phyloP scores from a whole-genome alignment of 768 basidiomycete species.

The Galerina marginata region DNA sequence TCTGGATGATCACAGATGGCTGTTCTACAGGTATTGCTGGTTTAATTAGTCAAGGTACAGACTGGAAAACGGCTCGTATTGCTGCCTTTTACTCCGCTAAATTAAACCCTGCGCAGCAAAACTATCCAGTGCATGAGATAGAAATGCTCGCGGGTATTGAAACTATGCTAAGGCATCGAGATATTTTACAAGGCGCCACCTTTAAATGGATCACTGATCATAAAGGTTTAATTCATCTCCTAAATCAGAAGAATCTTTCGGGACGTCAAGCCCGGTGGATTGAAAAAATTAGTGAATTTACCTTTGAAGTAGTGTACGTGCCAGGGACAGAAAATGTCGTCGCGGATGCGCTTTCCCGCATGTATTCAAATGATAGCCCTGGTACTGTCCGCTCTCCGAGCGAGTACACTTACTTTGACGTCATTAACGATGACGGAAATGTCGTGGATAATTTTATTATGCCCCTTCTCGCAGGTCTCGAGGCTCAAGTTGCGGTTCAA shows the following conservation, averaged over 20 bases:
- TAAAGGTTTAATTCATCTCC: slow-evolving; percentile 30
- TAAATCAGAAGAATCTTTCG: slow-evolving; percentile 37
- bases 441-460: neutral
- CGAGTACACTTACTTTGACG: slow-evolving; percentile 27
- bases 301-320: slow-evolving; percentile 25
- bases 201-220: slow-evolving; percentile 39
- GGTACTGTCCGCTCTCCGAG: slow-evolving; percentile 18
- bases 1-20: slow-evolving; percentile 38
- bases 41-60: slow-evolving; percentile 25
- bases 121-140: slow-evolving; percentile 45
- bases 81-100: slow-evolving; percentile 43
- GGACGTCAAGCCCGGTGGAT: slow-evolving; percentile 42
- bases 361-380: slow-evolving; percentile 26
- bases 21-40: slow-evolving; percentile 36
- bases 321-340: slow-evolving; percentile 34
- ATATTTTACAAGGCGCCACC: slow-evolving; percentile 33
- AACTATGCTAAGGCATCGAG: slow-evolving; percentile 32
- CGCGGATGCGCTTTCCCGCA: slow-evolving; percentile 35
- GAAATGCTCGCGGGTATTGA: slow-evolving; percentile 43
- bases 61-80: slow-evolving; percentile 29
- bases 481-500: neutral
- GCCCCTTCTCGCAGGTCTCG: neutral
- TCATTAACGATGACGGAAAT: slow-evolving; percentile 15
- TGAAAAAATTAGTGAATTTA: slow-evolving; percentile 30
- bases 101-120: slow-evolving; percentile 40